Evolutionary conservation across 2,329 filamentous ascomycete genomes (phyloP).

Genomic region (Pseudogymnoascus pannorum): DNA sequence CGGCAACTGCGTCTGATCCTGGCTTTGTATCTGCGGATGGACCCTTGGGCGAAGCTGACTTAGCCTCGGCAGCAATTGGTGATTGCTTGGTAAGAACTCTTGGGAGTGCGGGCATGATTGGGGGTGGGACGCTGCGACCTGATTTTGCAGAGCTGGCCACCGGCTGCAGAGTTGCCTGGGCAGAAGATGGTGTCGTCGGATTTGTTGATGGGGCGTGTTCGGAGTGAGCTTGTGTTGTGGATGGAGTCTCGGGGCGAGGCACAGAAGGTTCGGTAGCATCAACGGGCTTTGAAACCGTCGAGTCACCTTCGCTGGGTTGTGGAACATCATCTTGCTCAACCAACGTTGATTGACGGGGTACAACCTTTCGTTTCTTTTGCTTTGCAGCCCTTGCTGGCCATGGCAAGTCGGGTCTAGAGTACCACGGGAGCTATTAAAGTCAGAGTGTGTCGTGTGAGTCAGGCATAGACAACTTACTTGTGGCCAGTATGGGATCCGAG

Average conservation of each 20-base stretch:
- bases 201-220: constrained; percentile 35
- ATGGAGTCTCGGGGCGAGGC: constrained; percentile 40
- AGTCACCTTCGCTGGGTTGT: neutral
- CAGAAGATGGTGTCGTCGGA: constrained; percentile 48
- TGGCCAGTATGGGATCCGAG: constrained; percentile 40
- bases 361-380: constrained; percentile 27
- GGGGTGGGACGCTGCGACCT: neutral
- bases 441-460: constrained; percentile 10
- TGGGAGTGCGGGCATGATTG: constrained; percentile 28
- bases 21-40: neutral
- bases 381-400: constrained; percentile 42
- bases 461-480: constrained; percentile 22
- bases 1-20: neutral
- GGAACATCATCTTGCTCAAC: neutral
- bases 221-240: constrained; percentile 33
- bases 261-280: constrained; percentile 32
- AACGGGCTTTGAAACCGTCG: neutral
- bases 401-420: constrained; percentile 42
- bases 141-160: constrained; percentile 16
- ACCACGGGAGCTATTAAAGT: constrained; percentile 47
- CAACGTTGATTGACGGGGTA: neutral
- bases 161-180: constrained; percentile 20
- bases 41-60: constrained; percentile 10
- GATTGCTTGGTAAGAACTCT: constrained; percentile 26
- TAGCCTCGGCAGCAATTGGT: constrained; percentile 28